Conservation (phyloP, 1,284 basidiomycete species). For the Nidula niveotomentosa region DNA sequence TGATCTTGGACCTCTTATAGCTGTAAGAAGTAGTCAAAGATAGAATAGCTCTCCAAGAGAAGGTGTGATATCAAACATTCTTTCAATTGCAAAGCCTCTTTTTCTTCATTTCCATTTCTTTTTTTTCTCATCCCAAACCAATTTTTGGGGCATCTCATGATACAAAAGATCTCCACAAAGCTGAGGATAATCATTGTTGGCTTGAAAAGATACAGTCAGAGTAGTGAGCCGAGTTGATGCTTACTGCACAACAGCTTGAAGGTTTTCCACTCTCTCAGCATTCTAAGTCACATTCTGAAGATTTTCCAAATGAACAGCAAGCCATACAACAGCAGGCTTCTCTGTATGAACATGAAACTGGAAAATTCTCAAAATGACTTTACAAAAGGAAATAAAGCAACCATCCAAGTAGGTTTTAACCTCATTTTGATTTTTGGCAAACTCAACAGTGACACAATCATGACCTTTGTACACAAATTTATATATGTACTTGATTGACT, state of each 20-base stretch:
- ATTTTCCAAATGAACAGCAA: slow-evolving; percentile 30
- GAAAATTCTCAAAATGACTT: slow-evolving; percentile 31
- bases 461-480: slow-evolving; percentile 49
- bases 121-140: slow-evolving; percentile 9
- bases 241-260: neutral
- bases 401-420: slow-evolving; percentile 30
- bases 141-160: slow-evolving; percentile 31
- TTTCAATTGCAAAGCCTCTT: slow-evolving; percentile 21
- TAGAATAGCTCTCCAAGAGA: slow-evolving; percentile 32
- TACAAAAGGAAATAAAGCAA: slow-evolving; percentile 29
- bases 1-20: slow-evolving; percentile 27
- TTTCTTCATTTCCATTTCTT: slow-evolving; percentile 21
- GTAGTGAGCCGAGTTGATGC: neutral
- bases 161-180: slow-evolving; percentile 20
- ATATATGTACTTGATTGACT: slow-evolving; percentile 39
- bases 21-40: slow-evolving; percentile 29
- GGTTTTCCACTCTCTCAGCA: neutral
- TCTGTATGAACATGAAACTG: slow-evolving; percentile 25
- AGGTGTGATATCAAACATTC: slow-evolving; percentile 29
- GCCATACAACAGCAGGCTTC: slow-evolving; percentile 27
- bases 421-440: slow-evolving; percentile 18
- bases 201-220: neutral
- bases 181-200: neutral
- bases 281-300: slow-evolving; percentile 11
- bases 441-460: slow-evolving; percentile 28